Conservation (phyloP, 352 stramenopile genomes). For the Aphanomyces euteiches region DNA sequence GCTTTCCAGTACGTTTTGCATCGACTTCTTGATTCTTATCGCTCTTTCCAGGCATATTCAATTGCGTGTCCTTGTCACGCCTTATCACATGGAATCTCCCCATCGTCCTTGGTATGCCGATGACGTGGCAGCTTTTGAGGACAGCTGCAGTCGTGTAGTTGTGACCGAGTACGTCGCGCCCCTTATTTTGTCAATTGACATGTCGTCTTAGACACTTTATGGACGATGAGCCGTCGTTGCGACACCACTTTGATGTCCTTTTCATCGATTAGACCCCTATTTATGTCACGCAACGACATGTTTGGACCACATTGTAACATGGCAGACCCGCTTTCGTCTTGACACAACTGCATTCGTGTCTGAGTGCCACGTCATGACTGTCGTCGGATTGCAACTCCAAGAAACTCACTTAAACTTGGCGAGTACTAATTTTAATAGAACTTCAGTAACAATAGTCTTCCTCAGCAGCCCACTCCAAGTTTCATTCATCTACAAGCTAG, state of each 20-base stretch:
- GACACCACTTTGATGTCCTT: slow-evolving; percentile 5
- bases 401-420: too few relatives aligned
- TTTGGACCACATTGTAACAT: too few relatives aligned
- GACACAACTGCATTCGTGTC: too few relatives aligned
- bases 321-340: too few relatives aligned
- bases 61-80: neutral
- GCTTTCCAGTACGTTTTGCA: neutral
- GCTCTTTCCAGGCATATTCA: neutral
- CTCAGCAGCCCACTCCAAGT: too few relatives aligned
- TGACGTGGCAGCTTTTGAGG: neutral
- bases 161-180: neutral
- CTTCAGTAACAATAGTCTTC: too few relatives aligned
- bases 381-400: too few relatives aligned
- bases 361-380: too few relatives aligned
- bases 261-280: neutral
- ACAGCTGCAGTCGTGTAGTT: neutral
- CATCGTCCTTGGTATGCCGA: neutral
- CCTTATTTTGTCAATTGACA: neutral
- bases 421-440: too few relatives aligned
- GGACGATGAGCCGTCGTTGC: slow-evolving; percentile 3
- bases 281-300: too few relatives aligned
- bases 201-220: neutral
- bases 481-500: too few relatives aligned
- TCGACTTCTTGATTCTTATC: neutral
- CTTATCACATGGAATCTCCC: neutral